Conservation (phyloP, 257 asterid species). For the Solanum chilense region DNA sequence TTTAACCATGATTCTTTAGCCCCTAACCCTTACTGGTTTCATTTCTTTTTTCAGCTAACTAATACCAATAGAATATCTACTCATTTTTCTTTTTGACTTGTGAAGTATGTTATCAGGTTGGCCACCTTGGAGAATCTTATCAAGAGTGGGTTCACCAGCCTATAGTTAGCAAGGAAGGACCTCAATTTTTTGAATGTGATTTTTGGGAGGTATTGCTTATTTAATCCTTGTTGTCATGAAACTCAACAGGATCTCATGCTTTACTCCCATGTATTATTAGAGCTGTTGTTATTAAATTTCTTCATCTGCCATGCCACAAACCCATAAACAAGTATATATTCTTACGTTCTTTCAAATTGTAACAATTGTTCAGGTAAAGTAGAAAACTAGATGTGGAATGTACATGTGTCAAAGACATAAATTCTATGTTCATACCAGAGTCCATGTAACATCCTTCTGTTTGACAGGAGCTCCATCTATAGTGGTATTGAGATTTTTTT, state of each 20-base stretch:
- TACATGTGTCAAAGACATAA: neutral
- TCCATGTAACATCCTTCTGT: neutral
- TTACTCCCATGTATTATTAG: neutral
- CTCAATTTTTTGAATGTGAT: conserved; percentile 32
- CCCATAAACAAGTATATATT: neutral
- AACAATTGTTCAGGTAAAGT: neutral
- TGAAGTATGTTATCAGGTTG: conserved; percentile 31
- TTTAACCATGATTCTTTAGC: neutral
- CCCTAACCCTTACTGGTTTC: neutral
- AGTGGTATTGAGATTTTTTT: neutral
- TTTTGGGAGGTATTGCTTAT: conserved; percentile 37
- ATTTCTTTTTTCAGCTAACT: neutral
- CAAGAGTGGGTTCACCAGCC: conserved; percentile 75
- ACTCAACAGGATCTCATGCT: neutral
- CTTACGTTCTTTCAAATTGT: too few relatives aligned
- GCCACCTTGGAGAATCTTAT: conserved; percentile 76
- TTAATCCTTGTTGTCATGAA: neutral
- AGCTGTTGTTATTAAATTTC: neutral
- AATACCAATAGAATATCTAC: neutral
- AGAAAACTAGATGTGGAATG: neutral
- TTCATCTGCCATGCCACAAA: neutral
- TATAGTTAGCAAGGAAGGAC: conserved; percentile 49
- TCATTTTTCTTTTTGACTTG: neutral
- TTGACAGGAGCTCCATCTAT: neutral
- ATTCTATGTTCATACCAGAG: neutral